Conservation (phyloP, 2,329 filamentous ascomycete genomes). For the Ophiostoma sp. region DNA sequence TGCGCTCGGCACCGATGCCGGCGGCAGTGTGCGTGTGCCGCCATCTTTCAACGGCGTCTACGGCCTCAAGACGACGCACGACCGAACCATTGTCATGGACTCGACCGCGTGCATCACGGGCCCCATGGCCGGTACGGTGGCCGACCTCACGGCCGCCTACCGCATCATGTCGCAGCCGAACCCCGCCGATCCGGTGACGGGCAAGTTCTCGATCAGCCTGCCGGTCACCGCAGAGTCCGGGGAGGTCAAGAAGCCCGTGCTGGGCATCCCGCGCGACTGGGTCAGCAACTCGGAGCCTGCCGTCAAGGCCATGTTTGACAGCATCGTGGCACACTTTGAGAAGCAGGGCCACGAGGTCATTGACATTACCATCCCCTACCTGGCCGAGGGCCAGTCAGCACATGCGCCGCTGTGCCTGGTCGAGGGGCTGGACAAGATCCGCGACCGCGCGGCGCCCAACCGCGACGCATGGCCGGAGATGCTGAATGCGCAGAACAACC, state of each 20-base stretch:
- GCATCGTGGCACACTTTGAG: slow-evolving; percentile 54
- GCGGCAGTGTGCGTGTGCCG: slow-evolving; percentile 70
- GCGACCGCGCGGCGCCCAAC: slow-evolving; percentile 39
- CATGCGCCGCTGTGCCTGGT: slow-evolving; percentile 73
- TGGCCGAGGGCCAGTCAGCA: slow-evolving; percentile 67
- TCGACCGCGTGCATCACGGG: slow-evolving; percentile 60
- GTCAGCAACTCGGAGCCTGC: slow-evolving; percentile 61
- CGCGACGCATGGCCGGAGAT: slow-evolving; percentile 47
- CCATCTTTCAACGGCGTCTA: slow-evolving; percentile 72
- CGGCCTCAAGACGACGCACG: slow-evolving; percentile 73
- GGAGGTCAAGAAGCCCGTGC: slow-evolving; percentile 39
- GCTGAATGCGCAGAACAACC: slow-evolving; percentile 61
- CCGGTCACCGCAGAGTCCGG: not conserved
- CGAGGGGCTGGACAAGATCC: slow-evolving; percentile 55
- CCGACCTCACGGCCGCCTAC: slow-evolving; percentile 78
- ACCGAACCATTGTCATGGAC: slow-evolving; percentile 56
- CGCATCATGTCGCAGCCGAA: slow-evolving; percentile 71
- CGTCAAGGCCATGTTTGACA: slow-evolving; percentile 58
- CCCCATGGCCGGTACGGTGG: slow-evolving; percentile 68
- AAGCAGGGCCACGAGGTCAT: slow-evolving; percentile 44
- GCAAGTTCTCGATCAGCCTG: slow-evolving; percentile 48
- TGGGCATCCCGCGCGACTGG: slow-evolving; percentile 67
- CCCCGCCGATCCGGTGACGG: slow-evolving; percentile 54
- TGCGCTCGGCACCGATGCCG: slow-evolving; percentile 66
- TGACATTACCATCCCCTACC: slow-evolving; percentile 60